A percentile compares a stretch with the other conserved stretches of the same genome.
Evolutionary conservation across 2,329 filamentous ascomycete genomes (phyloP).

Genomic region (Ramularia endophylla): DNA sequence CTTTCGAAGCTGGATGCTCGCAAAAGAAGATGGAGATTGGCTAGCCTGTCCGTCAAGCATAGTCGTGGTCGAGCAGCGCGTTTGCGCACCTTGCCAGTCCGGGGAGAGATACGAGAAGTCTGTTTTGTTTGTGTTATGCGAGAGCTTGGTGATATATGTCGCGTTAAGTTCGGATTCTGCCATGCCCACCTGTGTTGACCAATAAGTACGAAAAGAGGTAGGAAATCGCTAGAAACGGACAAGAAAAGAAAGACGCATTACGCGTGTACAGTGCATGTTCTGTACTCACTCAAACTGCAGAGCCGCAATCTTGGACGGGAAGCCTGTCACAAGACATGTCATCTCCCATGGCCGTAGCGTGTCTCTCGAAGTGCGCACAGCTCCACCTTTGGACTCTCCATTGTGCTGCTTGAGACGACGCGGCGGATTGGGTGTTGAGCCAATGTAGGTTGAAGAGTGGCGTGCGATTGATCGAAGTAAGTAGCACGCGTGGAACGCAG

Average conservation of each 20-base stretch:
- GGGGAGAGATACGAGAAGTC: slow-evolving; percentile 30
- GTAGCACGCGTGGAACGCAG: slow-evolving; percentile 90
- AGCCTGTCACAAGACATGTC: slow-evolving; percentile 78
- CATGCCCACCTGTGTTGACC: slow-evolving; percentile 69
- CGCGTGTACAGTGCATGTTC: background rate
- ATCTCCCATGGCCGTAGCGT: slow-evolving; percentile 84
- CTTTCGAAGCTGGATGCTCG: slow-evolving; percentile 70
- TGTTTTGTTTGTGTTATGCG: slow-evolving; percentile 48
- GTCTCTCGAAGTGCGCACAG: slow-evolving; percentile 63
- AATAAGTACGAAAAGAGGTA: slow-evolving; percentile 1
- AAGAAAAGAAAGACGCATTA: background rate
- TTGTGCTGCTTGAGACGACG: slow-evolving; percentile 89
- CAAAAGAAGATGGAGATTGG: slow-evolving; percentile 75
- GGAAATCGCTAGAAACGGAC: background rate
- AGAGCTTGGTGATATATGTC: slow-evolving; percentile 64
- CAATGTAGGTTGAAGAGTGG: slow-evolving; percentile 72
- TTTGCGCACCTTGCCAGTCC: slow-evolving; percentile 37
- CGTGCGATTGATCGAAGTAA: slow-evolving; percentile 76
- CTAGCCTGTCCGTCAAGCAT: slow-evolving; percentile 62
- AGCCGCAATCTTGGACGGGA: slow-evolving; percentile 78
- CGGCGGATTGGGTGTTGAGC: slow-evolving; percentile 82
- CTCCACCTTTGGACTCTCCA: slow-evolving; percentile 74
- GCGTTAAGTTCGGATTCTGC: slow-evolving; percentile 74
- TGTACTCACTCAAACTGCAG: slow-evolving; percentile 84
- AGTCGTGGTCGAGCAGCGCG: slow-evolving; percentile 53